phyloP scores from a whole-genome alignment of 768 basidiomycete species.

The Suillus occidentalis region DNA sequence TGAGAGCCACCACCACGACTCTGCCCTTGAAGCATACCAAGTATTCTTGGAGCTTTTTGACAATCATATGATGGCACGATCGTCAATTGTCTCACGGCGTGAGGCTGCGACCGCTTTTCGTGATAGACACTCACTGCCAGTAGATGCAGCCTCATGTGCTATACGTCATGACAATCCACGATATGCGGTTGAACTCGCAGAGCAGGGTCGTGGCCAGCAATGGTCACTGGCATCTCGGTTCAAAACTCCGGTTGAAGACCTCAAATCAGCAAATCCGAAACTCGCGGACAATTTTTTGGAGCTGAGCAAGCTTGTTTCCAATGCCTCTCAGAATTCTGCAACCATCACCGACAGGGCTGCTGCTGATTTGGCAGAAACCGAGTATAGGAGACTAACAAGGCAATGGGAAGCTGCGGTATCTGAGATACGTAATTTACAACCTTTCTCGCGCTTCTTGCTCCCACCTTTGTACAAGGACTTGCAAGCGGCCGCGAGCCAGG shows the following conservation, averaged over 20 bases:
- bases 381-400: background rate
- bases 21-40: no score
- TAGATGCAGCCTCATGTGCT: conserved; percentile 14
- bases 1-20: no score
- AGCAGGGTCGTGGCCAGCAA: conserved; percentile 18
- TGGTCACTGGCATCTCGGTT: conserved; percentile 29
- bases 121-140: background rate
- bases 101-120: background rate
- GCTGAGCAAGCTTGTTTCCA: background rate
- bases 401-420: background rate
- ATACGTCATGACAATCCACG: conserved; percentile 4
- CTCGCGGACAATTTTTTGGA: background rate
- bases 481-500: background rate
- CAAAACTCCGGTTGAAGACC: conserved; percentile 14
- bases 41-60: background rate
- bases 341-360: background rate
- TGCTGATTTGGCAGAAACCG: background rate
- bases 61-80: background rate
- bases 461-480: background rate
- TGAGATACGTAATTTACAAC: background rate
- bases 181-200: conserved; percentile 26
- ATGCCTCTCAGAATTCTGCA: background rate
- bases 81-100: background rate
- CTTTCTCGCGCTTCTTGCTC: background rate
- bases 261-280: background rate